These are phyloP conservation scores for Plasmodium vinckei DNA, from an alignment of 169 alveolate species.

Conservation along the genomic window DNA sequence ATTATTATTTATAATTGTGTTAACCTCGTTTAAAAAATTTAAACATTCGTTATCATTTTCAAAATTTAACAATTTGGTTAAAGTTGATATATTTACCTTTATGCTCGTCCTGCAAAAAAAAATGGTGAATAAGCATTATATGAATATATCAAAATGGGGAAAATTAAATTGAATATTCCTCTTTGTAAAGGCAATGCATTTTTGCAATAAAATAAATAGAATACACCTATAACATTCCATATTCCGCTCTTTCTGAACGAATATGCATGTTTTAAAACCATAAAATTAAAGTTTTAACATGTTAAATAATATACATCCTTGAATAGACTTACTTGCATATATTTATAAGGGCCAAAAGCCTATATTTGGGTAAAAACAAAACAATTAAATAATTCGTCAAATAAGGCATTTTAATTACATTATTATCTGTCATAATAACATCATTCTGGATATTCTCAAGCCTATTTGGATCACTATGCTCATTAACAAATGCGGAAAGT, in stretches of 20 bases:
- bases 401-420: constrained; percentile 41
- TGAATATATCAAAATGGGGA: not conserved
- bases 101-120: constrained; percentile 38
- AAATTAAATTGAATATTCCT: not conserved
- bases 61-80: constrained; percentile 45
- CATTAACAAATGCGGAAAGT: constrained; percentile 22
- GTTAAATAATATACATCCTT: too few relatives aligned
- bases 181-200: not conserved
- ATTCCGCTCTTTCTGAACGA: too few relatives aligned
- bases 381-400: constrained; percentile 61
- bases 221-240: too few relatives aligned
- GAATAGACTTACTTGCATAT: constrained; percentile 55
- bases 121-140: not conserved
- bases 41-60: constrained; percentile 49
- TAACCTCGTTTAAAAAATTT: constrained; percentile 43
- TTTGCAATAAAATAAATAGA: too few relatives aligned
- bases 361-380: constrained; percentile 55
- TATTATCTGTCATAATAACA: not conserved
- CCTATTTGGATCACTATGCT: constrained; percentile 19
- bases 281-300: too few relatives aligned
- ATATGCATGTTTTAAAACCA: too few relatives aligned
- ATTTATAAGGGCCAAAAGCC: constrained; percentile 63
- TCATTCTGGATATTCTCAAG: constrained; percentile 4
- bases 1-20: constrained; percentile 49
- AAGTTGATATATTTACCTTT: constrained; percentile 45